A percentile compares a stretch with the other conserved stretches of the same genome.
Conservation (phyloP, 2,329 filamentous ascomycete species). For the Cytospora piceicola region DNA sequence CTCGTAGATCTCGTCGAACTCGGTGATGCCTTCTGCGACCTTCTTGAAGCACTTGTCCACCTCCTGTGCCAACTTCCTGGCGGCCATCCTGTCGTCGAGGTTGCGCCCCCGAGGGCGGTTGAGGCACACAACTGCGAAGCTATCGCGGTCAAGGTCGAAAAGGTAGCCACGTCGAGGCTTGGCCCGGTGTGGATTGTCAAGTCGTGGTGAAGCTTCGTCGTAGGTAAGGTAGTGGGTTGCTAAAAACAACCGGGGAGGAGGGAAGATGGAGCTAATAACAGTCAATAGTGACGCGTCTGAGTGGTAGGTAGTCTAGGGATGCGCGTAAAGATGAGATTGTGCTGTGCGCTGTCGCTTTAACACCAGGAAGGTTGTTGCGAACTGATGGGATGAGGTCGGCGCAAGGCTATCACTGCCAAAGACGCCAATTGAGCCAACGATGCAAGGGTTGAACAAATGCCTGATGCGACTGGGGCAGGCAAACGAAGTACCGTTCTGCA, state of each 20-base stretch:
- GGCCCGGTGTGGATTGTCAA: background rate
- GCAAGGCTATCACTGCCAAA: slow-evolving; percentile 18
- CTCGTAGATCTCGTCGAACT: slow-evolving; percentile 95
- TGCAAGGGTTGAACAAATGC: slow-evolving; percentile 1
- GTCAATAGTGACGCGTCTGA: background rate
- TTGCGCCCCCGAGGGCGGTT: slow-evolving; percentile 19
- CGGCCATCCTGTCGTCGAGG: slow-evolving; percentile 71
- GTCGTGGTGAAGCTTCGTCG: slow-evolving; percentile 11
- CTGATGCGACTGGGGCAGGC: slow-evolving; percentile 1
- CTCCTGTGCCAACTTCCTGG: slow-evolving; percentile 95
- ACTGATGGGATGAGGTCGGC: slow-evolving; percentile 11
- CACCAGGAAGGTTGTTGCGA: background rate
- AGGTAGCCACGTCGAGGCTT: slow-evolving; percentile 8
- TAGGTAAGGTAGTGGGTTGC: background rate
- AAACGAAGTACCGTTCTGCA: background rate
- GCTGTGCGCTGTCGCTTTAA: background rate
- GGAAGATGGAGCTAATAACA: slow-evolving; percentile 1
- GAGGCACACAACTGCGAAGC: slow-evolving; percentile 17
- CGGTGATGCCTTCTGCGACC: slow-evolving; percentile 86
- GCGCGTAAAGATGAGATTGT: slow-evolving; percentile 1
- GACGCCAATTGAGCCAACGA: slow-evolving; percentile 6
- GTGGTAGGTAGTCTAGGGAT: background rate
- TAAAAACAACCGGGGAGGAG: background rate
- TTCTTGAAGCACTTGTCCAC: slow-evolving; percentile 99
- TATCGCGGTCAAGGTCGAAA: slow-evolving; percentile 27